Evolutionary conservation across 495 filamentous ascomycete genomes (phyloP).

Genomic region (Geopyxis carbonaria): DNA sequence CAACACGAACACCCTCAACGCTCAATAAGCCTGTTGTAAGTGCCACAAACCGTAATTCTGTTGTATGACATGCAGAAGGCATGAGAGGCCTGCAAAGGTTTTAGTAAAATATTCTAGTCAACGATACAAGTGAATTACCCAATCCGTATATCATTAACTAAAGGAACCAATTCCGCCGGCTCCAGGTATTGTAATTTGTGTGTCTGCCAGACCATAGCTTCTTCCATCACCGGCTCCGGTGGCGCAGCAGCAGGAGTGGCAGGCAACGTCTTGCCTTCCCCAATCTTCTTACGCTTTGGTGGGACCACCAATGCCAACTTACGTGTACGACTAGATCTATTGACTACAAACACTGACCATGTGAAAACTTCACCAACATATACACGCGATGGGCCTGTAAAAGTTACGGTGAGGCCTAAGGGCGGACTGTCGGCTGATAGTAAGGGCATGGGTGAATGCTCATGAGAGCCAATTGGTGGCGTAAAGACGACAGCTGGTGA

Average conservation of each 20-base stretch:
- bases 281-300: constrained; percentile 54
- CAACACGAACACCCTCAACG: constrained; percentile 63
- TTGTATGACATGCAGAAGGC: constrained; percentile 62
- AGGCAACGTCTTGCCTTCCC: constrained; percentile 41
- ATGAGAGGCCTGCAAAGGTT: constrained; percentile 40
- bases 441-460: constrained; percentile 52
- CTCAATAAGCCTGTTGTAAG: constrained; percentile 56
- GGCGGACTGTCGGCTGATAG: constrained; percentile 21
- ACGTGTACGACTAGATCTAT: constrained; percentile 43
- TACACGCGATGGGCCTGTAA: constrained; percentile 29
- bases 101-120: constrained; percentile 5
- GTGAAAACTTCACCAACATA: constrained; percentile 58
- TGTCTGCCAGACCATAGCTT: constrained; percentile 66
- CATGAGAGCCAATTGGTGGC: constrained; percentile 36
- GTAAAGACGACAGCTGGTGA: constrained; percentile 36
- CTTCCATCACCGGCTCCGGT: constrained; percentile 69
- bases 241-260: constrained; percentile 33
- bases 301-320: constrained; percentile 70
- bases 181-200: constrained; percentile 60
- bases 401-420: constrained; percentile 23
- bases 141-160: constrained; percentile 68
- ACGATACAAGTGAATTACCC: constrained; percentile 37
- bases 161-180: constrained; percentile 53
- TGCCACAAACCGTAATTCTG: constrained; percentile 63
- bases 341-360: constrained; percentile 85